Percentiles rank a stretch among this genome's conserved stretches.
These are phyloP conservation scores for Zygoascus hellenicus DNA, from an alignment of 1,139 yeast species.

Conservation along the genomic window DNA sequence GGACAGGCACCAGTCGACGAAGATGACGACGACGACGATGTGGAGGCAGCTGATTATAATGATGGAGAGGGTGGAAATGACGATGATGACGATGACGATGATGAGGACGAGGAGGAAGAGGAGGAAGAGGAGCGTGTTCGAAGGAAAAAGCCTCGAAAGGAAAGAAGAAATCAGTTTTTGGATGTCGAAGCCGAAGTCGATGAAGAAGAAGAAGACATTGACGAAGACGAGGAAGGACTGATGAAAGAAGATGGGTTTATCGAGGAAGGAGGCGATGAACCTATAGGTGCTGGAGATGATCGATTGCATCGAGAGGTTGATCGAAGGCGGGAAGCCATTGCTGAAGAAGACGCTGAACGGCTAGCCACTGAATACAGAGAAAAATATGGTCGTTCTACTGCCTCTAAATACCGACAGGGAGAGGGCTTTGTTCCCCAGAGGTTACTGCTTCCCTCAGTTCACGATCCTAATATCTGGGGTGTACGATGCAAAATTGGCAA, in stretches of 20 bases:
- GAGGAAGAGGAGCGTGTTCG: conserved; percentile 36
- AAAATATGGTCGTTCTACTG: conserved; percentile 82
- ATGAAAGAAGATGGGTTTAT: conserved; percentile 63
- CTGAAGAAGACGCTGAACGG: conserved; percentile 92
- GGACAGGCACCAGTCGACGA: conserved; percentile 26
- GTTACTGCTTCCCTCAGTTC: conserved; percentile 86
- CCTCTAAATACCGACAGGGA: conserved; percentile 82
- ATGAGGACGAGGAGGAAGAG: conserved; percentile 27
- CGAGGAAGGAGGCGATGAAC: conserved; percentile 38
- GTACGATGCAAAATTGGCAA: conserved; percentile 89
- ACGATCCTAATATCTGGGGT: conserved; percentile 96
- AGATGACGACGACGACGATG: conserved; percentile 29
- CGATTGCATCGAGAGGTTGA: conserved; percentile 89
- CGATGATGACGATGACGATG: conserved; percentile 26
- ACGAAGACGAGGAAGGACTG: conserved; percentile 88
- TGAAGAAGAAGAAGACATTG: conserved; percentile 93
- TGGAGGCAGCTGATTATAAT: conserved; percentile 25
- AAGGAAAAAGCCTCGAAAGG: conserved; percentile 60
- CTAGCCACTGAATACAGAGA: conserved; percentile 90
- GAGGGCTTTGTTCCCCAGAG: conserved; percentile 89
- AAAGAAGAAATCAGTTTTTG: conserved; percentile 79
- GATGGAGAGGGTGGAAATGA: conserved; percentile 30
- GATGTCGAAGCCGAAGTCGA: conserved; percentile 99
- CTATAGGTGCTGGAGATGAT: conserved; percentile 59
- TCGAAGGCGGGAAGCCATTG: conserved; percentile 80